A percentile compares a stretch with the other conserved stretches of the same genome.
phyloP scores from a whole-genome alignment of 352 stramenopile genomes.

The Phytopythium mirpurense region DNA sequence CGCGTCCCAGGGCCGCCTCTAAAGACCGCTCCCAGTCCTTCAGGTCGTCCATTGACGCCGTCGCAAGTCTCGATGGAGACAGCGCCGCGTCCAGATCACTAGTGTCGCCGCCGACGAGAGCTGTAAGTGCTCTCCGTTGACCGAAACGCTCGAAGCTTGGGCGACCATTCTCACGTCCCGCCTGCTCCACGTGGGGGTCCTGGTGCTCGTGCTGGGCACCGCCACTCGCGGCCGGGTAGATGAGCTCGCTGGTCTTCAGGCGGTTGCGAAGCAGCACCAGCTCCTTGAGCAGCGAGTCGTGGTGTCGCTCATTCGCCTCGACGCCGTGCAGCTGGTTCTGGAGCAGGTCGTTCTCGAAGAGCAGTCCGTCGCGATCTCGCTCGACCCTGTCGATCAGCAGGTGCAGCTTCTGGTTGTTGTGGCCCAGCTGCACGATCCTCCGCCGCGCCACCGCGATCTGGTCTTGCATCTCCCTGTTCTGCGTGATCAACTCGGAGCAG shows the following conservation, averaged over 20 bases:
- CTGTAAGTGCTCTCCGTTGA: neutral
- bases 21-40: slow-evolving; percentile 71
- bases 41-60: slow-evolving; percentile 43
- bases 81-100: slow-evolving; percentile 1
- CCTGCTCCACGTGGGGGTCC: neutral
- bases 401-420: slow-evolving; percentile 83
- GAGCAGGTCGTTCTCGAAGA: slow-evolving; percentile 81
- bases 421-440: slow-evolving; percentile 60
- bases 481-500: slow-evolving; percentile 64
- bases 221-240: neutral
- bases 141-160: neutral
- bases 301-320: slow-evolving; percentile 58
- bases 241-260: slow-evolving; percentile 28
- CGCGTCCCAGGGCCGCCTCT: slow-evolving; percentile 46
- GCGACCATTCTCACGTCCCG: neutral
- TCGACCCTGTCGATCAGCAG: slow-evolving; percentile 81
- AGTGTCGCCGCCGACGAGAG: neutral
- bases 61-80: slow-evolving; percentile 12
- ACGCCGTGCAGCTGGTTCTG: slow-evolving; percentile 69
- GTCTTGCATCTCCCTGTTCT: slow-evolving; percentile 75
- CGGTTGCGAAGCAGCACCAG: slow-evolving; percentile 38
- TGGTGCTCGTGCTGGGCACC: neutral
- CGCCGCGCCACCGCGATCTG: slow-evolving; percentile 57
- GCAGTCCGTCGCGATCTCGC: slow-evolving; percentile 68
- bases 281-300: slow-evolving; percentile 66